phyloP scores from a whole-genome alignment of 2,329 filamentous ascomycete genomes.

The Verticillium tricorpus region DNA sequence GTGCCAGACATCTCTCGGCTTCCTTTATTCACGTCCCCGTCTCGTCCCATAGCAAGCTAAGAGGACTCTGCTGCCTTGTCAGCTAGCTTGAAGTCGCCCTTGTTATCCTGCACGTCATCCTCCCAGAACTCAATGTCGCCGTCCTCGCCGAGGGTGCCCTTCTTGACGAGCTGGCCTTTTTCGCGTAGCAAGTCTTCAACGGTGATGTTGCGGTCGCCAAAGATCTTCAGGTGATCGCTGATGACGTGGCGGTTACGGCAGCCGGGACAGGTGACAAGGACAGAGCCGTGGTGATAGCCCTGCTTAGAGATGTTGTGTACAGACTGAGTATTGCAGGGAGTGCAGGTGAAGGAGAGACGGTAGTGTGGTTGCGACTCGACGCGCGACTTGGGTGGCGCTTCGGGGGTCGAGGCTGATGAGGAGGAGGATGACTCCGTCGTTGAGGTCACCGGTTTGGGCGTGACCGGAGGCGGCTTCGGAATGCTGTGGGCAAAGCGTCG shows the following conservation, averaged over 20 bases:
- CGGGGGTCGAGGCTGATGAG: constrained; percentile 20
- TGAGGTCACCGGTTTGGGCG: not conserved
- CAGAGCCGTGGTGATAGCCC: constrained; percentile 86
- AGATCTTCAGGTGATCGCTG: constrained; percentile 78
- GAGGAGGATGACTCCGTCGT: constrained; percentile 2
- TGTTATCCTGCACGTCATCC: constrained; percentile 44
- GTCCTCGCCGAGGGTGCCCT: constrained; percentile 65
- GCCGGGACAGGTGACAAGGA: constrained; percentile 80
- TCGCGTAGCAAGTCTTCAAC: constrained; percentile 74
- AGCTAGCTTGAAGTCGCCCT: constrained; percentile 5
- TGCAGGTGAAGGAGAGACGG: constrained; percentile 87
- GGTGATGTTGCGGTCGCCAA: constrained; percentile 65
- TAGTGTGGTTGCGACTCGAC: constrained; percentile 61
- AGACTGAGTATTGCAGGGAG: constrained; percentile 76
- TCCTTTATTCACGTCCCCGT: not conserved
- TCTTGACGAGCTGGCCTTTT: constrained; percentile 69
- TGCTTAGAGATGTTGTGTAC: constrained; percentile 86
- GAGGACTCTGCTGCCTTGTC: constrained; percentile 1
- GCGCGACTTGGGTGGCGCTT: constrained; percentile 1
- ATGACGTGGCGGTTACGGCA: constrained; percentile 91
- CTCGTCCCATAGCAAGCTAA: not conserved
- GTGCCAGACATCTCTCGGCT: not conserved
- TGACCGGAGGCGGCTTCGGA: constrained; percentile 15
- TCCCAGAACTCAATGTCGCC: constrained; percentile 94
- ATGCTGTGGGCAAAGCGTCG: constrained; percentile 22